Percentiles rank a stretch among this genome's conserved stretches.
phyloP scores from a whole-genome alignment of 2,329 filamentous ascomycete genomes.

The Fonsecaea erecta region DNA sequence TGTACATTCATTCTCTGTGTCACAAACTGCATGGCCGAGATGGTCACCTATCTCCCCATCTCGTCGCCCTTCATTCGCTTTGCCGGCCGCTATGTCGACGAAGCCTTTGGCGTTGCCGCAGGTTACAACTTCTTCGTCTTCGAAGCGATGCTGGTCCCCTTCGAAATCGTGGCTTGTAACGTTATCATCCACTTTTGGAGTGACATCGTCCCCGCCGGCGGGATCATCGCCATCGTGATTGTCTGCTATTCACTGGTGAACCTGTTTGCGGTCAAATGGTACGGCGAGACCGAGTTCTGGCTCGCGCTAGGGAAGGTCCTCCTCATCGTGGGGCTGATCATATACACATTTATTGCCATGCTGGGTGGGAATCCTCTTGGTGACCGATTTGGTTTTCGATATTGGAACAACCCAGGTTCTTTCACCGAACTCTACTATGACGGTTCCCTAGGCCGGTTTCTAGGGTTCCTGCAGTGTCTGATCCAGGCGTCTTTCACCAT shows the following conservation, averaged over 20 bases:
- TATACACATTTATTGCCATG: constrained; percentile 83
- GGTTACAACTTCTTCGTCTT: constrained; percentile 60
- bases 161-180: constrained; percentile 58
- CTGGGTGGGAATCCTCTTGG: constrained; percentile 76
- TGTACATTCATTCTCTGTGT: constrained; percentile 52
- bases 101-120: constrained; percentile 53
- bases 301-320: constrained; percentile 73
- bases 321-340: constrained; percentile 70
- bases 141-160: constrained; percentile 57
- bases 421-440: constrained; percentile 69
- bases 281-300: constrained; percentile 78
- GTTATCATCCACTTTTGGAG: constrained; percentile 58
- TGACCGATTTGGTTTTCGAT: constrained; percentile 74
- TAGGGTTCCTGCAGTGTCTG: constrained; percentile 76
- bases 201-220: constrained; percentile 51
- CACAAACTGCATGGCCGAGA: constrained; percentile 56
- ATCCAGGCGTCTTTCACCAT: constrained; percentile 73
- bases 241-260: constrained; percentile 62
- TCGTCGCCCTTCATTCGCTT: constrained; percentile 54
- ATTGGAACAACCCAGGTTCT: constrained; percentile 68
- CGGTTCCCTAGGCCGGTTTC: constrained; percentile 70
- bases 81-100: constrained; percentile 54
- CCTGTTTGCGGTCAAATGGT: constrained; percentile 73
- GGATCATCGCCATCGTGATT: constrained; percentile 53
- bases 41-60: constrained; percentile 56